A percentile compares a stretch with the other conserved stretches of the same genome.
phyloP scores from a whole-genome alignment of 192 early-diverging fungal genomes.

The Linnemannia schmuckeri region DNA sequence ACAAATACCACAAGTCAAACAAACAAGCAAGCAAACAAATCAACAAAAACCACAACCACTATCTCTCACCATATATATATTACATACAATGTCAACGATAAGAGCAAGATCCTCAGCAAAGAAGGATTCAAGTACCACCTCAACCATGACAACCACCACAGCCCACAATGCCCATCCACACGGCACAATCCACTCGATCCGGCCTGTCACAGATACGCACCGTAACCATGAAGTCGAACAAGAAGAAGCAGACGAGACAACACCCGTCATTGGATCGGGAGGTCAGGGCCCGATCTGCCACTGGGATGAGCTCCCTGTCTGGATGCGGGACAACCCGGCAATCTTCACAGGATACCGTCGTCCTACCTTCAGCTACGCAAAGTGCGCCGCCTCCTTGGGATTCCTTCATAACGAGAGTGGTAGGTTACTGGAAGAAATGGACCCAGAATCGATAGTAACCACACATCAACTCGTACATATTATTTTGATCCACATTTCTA shows the following conservation, averaged over 20 bases:
- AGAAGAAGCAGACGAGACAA: background rate
- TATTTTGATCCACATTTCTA: background rate
- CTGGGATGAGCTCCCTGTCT: conserved; percentile 73
- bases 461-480: background rate
- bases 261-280: conserved; percentile 5
- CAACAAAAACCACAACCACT: background rate
- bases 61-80: background rate
- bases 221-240: background rate
- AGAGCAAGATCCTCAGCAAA: conserved; percentile 22
- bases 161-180: conserved; percentile 8
- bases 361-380: conserved; percentile 78
- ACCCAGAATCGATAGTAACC: background rate
- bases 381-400: conserved; percentile 80
- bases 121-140: background rate
- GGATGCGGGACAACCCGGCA: conserved; percentile 88
- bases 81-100: background rate
- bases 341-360: conserved; percentile 87
- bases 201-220: background rate
- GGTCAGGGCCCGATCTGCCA: conserved; percentile 20
- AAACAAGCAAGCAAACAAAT: background rate
- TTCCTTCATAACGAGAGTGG: conserved; percentile 96
- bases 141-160: conserved; percentile 13
- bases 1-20: background rate
- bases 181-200: conserved; percentile 6
- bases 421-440: conserved; percentile 24